Percentiles rank a stretch among this genome's conserved stretches.
Conservation (phyloP, 2,329 filamentous ascomycete genomes). For the Metarhizium sp. region DNA sequence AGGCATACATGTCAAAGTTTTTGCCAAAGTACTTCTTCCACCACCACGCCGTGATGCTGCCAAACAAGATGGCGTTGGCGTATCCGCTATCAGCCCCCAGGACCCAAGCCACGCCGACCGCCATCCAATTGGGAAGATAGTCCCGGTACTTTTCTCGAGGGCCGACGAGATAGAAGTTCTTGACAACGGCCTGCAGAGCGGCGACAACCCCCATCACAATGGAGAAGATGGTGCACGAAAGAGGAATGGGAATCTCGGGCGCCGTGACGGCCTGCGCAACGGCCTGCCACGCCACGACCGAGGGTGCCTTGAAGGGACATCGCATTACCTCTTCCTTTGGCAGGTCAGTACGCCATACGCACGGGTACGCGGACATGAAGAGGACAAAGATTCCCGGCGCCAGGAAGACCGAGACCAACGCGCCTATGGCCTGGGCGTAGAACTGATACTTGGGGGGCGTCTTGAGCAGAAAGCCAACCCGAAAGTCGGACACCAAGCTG, state of each 20-base stretch:
- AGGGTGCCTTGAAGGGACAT: constrained; percentile 54
- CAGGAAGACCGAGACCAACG: constrained; percentile 55
- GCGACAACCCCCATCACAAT: constrained; percentile 43
- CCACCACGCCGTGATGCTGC: constrained; percentile 39
- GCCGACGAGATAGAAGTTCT: constrained; percentile 45
- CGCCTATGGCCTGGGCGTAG: constrained; percentile 54
- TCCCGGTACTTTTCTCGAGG: constrained; percentile 41
- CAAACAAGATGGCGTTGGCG: constrained; percentile 49
- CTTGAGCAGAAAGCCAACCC: constrained; percentile 56
- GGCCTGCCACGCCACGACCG: constrained; percentile 56
- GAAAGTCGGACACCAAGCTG: constrained; percentile 53
- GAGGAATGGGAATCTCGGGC: constrained; percentile 45
- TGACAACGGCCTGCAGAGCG: constrained; percentile 39
- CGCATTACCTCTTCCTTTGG: constrained; percentile 21
- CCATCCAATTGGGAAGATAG: constrained; percentile 57
- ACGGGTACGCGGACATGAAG: constrained; percentile 60
- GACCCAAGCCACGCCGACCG: constrained; percentile 49
- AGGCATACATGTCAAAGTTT: constrained; percentile 46
- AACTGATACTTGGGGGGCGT: constrained; percentile 58
- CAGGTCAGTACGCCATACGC: constrained; percentile 43
- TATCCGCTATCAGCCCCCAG: constrained; percentile 44
- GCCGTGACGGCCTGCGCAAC: constrained; percentile 52
- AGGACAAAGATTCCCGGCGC: constrained; percentile 59
- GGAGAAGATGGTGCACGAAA: constrained; percentile 44
- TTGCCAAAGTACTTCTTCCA: constrained; percentile 44